A percentile compares a stretch with the other conserved stretches of the same genome.
Evolutionary conservation across 2,329 filamentous ascomycete species (phyloP).

Genomic region (Ceratocystiopsis sp.): DNA sequence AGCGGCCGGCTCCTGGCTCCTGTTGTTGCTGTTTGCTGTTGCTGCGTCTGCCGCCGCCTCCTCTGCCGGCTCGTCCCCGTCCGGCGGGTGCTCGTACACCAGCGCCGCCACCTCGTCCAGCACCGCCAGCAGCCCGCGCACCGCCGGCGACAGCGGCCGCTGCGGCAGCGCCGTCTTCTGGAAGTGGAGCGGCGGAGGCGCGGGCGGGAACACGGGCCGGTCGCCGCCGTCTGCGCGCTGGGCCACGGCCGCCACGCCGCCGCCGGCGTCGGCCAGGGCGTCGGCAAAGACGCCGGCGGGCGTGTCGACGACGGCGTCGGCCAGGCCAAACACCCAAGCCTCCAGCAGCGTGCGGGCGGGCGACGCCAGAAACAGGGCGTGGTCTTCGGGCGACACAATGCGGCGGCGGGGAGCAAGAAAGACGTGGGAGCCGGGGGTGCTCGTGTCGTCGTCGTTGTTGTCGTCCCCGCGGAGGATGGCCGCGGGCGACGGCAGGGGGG

Average conservation of each 20-base stretch:
- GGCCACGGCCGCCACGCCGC: not conserved
- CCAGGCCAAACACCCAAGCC: constrained; percentile 72
- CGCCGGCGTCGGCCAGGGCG: not conserved
- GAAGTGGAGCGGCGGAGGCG: constrained; percentile 2
- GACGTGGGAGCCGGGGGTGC: constrained; percentile 9
- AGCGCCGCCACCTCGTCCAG: constrained; percentile 53
- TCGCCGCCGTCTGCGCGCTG: not conserved
- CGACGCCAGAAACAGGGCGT: constrained; percentile 64
- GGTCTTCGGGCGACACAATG: constrained; percentile 68
- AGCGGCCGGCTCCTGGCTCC: no score
- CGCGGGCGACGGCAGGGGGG: constrained; percentile 48
- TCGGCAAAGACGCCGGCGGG: constrained; percentile 19
- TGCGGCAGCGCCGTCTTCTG: constrained; percentile 6
- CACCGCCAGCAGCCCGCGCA: constrained; percentile 50
- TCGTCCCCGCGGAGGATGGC: constrained; percentile 29
- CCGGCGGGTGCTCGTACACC: constrained; percentile 53
- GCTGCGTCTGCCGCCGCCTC: no score
- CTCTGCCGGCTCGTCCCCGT: constrained; percentile 16
- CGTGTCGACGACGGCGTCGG: constrained; percentile 60
- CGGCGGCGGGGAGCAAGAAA: constrained; percentile 57
- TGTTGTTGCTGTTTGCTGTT: no score
- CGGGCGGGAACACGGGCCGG: not conserved
- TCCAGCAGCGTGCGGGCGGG: constrained; percentile 59
- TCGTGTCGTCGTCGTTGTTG: no score
- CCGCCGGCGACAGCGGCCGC: constrained; percentile 39